Conservation (phyloP, 192 early-diverging fungal species). For the Coemansia sp. region DNA sequence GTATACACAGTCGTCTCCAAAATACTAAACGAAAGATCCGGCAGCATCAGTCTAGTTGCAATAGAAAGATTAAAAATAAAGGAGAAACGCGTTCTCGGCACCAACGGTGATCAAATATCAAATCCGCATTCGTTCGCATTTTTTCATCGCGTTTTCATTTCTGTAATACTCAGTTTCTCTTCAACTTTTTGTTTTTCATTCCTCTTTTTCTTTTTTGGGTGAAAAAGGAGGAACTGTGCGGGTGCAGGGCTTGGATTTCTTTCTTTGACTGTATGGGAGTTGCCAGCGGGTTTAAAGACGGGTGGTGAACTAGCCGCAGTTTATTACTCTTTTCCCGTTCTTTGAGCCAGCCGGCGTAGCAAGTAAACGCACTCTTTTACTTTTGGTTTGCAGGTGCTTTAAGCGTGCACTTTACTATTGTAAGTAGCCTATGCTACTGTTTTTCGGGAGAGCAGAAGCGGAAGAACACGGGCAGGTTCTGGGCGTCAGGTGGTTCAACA, state of each 20-base stretch:
- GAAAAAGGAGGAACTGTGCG: neutral
- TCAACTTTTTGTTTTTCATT: neutral
- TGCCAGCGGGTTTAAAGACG: too few relatives aligned
- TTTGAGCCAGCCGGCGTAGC: neutral
- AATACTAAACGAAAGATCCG: slow-evolving; percentile 27
- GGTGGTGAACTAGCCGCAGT: too few relatives aligned
- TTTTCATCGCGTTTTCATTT: too few relatives aligned
- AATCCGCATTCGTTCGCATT: too few relatives aligned
- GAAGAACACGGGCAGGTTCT: neutral
- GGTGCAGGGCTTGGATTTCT: neutral
- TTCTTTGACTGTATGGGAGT: neutral
- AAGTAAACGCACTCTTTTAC: neutral
- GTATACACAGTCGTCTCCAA: slow-evolving; percentile 40
- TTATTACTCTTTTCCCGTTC: too few relatives aligned
- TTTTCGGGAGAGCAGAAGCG: neutral
- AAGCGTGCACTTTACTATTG: neutral
- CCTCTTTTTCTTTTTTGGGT: neutral
- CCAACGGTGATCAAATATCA: neutral
- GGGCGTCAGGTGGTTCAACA: too few relatives aligned
- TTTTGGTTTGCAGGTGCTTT: too few relatives aligned
- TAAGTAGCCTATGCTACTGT: neutral
- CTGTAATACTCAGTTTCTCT: too few relatives aligned
- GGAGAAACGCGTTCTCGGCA: neutral
- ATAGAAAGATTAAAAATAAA: neutral
- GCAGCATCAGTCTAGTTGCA: slow-evolving; percentile 4